Base-by-base conservation (phyloP, 2,329 filamentous ascomycete genomes). In the Microcyclospora tardicrescens region DNA sequence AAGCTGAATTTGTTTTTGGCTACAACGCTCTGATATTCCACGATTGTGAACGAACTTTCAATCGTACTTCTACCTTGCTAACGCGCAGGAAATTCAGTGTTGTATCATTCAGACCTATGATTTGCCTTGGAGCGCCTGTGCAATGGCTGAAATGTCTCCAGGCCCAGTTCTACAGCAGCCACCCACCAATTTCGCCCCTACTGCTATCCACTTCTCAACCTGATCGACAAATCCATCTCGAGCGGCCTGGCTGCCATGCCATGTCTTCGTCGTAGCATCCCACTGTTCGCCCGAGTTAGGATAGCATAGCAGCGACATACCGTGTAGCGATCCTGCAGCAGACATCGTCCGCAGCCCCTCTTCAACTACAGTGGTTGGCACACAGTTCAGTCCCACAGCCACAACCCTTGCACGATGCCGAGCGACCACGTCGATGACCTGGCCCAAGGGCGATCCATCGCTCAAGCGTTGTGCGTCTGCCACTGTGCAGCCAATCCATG, bases 241-340 rank as follows among this genome's bases (percentile, higher is more conserved):
- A 27, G 46, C 44, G 10, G 48, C 41, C 14, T 44, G 40, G 16
- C 38, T 16, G 8, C 57, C 54, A 31, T 47, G 42, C 57, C 57
- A 61, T 15, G 44, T 50, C 37, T 65, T 57, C 10, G 50, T 59
- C 37, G 49, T 50, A 5, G 64, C 62, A 50, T 68, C 61, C 58
- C 61, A 69, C 16, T 51, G 50, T 48, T 69, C 66, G 2, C 66
- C 66, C 3, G 64, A 67, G 36, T 69, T 69, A 0, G 66, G 64
- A 49, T 68, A 69, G 37, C 44, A 49, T 10, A 51, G 35, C 31
- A 46, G 16, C n/a, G 39, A 36, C 3, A 46, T 8, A 10, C 15
- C 28, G 10, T 14, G 12, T 6, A 33, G 19, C 24, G 39, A 29
- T 14, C 10, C 5, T 13, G 56, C 50, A 12, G 63, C 43, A 19